A percentile compares a stretch with the other conserved stretches of the same genome.
These are phyloP conservation scores for Kuraishia molischiana DNA, from an alignment of 805 yeast genomes.

Conservation along the genomic window DNA sequence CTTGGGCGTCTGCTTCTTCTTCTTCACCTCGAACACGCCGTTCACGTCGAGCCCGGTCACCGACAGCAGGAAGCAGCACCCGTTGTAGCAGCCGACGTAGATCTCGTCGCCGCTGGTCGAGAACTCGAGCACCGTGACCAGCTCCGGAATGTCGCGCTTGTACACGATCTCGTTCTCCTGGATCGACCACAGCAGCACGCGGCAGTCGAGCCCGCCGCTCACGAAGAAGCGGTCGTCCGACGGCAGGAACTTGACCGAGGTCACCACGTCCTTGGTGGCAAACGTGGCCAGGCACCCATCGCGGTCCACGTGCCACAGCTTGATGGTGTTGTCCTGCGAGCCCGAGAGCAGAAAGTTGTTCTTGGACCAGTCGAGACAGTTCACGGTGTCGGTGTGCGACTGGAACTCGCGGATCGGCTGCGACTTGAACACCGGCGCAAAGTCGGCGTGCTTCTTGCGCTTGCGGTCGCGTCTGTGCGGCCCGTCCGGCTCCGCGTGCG, in stretches of 20 bases:
- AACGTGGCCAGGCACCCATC: conserved; percentile 53
- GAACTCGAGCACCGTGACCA: conserved; percentile 68
- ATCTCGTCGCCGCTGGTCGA: conserved; percentile 55
- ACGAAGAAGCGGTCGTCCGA: conserved; percentile 79
- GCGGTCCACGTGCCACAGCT: conserved; percentile 78
- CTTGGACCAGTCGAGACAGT: conserved; percentile 82
- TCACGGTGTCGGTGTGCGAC: conserved; percentile 63
- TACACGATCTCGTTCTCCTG: conserved; percentile 59
- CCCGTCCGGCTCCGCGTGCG: not conserved
- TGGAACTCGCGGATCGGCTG: conserved; percentile 47
- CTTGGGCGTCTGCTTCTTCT: conserved; percentile 36
- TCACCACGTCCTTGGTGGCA: conserved; percentile 72
- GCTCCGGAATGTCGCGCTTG: conserved; percentile 48
- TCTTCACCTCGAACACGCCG: conserved; percentile 34
- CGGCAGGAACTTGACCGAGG: conserved; percentile 74
- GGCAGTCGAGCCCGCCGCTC: conserved; percentile 72
- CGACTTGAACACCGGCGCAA: conserved; percentile 74
- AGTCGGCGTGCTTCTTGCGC: conserved; percentile 16
- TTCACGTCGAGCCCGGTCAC: conserved; percentile 50
- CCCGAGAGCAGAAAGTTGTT: conserved; percentile 73
- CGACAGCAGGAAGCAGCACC: conserved; percentile 50
- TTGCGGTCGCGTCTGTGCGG: conserved; percentile 1
- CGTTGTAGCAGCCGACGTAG: conserved; percentile 73
- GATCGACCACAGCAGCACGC: conserved; percentile 75
- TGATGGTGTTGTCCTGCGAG: conserved; percentile 77